Evolutionary conservation across 2,329 filamentous ascomycete genomes (phyloP), one percentile per base, ranked within the genome.

Genomic region (Aspergillus pseudoviridinutans): DNA sequence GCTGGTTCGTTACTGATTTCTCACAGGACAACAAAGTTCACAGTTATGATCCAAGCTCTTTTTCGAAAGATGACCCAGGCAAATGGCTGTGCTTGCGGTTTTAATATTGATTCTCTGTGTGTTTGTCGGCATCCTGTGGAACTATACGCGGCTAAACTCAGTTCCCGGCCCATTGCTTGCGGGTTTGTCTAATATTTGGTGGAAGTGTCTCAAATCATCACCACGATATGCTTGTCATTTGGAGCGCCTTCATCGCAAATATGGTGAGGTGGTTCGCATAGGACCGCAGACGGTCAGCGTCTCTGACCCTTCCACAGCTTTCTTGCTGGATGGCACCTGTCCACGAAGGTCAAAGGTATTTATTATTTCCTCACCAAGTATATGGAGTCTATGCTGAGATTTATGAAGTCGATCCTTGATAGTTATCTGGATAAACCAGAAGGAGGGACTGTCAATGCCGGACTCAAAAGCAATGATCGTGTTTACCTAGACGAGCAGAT

Each of bases 181-280:
- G 1, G 51, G 53, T 0, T 24, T 64, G 22, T 60, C 57, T 4
- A 52, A 56, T 24, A 25, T 58, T 32, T 66, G 65, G 64, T 42
- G 57, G 29, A 25, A 46, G 4, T 53, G 51, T 35, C 46, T 47
- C 20, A 58, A 49, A 28, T 49, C 27, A 5, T 52, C 54, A 1
- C 17, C 59, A 14, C 25, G 49, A 4, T 60, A 61, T 27, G 53
- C 49, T 28, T 52, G 44, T 32, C 42, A n/a, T 8, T 25, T 67
- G 32, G 44, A 28, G 7, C 22, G 50, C 4, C 53, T 64, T 27
- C 64, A 66, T 47, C 42, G 32, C 41, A 46, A 49, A 35, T 61
- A 66, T 54, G 64, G 63, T 4, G 49, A 42, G 27, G 51, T 60
- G 17, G 61, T 66, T 29, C 63, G 61, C 2, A 24, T 65, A 24